Percentiles rank a stretch among this genome's conserved stretches.
Evolutionary conservation across 805 yeast genomes (phyloP).

Genomic region (Candida taoyuanica): DNA sequence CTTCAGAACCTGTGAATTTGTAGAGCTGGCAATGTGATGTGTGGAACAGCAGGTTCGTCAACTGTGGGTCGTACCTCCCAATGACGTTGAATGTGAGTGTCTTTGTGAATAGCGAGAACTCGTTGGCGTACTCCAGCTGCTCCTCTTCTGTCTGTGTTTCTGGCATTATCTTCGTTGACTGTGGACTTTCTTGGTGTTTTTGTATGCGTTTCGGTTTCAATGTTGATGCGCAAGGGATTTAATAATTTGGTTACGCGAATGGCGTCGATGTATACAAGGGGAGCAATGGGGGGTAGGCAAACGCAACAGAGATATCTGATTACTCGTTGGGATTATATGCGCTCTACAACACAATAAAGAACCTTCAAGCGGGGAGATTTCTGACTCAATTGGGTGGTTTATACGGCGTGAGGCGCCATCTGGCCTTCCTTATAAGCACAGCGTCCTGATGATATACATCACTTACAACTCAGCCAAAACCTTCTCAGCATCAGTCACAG

Average conservation of each 20-base stretch:
- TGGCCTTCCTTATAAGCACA: too few relatives aligned
- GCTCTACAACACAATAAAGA: too few relatives aligned
- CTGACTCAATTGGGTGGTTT: too few relatives aligned
- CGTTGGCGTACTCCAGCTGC: constrained; percentile 6
- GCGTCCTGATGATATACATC: too few relatives aligned
- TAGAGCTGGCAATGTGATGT: constrained; percentile 72
- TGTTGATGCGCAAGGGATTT: too few relatives aligned
- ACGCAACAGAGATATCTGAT: too few relatives aligned
- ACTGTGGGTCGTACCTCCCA: constrained; percentile 68
- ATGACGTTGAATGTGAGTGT: constrained; percentile 74
- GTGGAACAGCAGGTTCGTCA: constrained; percentile 60
- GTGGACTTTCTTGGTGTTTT: neutral
- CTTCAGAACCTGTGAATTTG: constrained; percentile 51
- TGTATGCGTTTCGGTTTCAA: neutral
- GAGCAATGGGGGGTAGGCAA: too few relatives aligned
- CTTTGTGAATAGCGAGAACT: constrained; percentile 51
- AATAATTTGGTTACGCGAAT: too few relatives aligned
- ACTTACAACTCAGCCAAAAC: constrained; percentile 27
- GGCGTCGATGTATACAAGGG: too few relatives aligned
- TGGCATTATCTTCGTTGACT: neutral
- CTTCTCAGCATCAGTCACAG: constrained; percentile 40
- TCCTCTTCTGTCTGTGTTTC: constrained; percentile 8
- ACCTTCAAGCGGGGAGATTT: too few relatives aligned
- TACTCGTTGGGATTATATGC: too few relatives aligned
- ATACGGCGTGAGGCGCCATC: too few relatives aligned